phyloP scores from a whole-genome alignment of 2,329 filamentous ascomycete genomes.

The Phyllosticta paracitricarpa region DNA sequence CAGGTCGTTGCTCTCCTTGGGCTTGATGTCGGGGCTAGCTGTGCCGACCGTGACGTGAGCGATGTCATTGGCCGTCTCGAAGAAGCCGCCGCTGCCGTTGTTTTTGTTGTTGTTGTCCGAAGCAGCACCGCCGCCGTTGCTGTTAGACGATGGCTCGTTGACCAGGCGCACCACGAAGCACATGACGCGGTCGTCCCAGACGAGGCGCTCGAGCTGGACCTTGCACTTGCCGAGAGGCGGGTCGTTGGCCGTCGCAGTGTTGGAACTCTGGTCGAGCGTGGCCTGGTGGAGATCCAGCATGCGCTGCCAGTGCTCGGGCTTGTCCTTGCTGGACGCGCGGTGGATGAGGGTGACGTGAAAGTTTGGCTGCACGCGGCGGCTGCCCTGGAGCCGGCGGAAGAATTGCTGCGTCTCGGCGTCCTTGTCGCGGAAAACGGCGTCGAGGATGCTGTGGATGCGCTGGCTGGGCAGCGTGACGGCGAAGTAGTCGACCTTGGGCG shows the following conservation, averaged over 20 bases:
- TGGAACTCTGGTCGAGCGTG: slow-evolving; percentile 26
- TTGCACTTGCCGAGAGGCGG: slow-evolving; percentile 54
- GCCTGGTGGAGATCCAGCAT: slow-evolving; percentile 52
- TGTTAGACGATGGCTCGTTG: background rate
- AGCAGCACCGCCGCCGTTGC: background rate
- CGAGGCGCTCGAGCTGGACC: slow-evolving; percentile 54
- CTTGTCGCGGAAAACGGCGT: slow-evolving; percentile 55
- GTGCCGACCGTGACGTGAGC: slow-evolving; percentile 90
- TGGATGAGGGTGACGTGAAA: slow-evolving; percentile 97
- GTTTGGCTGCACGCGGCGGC: slow-evolving; percentile 64
- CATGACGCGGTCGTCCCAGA: slow-evolving; percentile 86
- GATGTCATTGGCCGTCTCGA: slow-evolving; percentile 61
- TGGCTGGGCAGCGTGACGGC: slow-evolving; percentile 44
- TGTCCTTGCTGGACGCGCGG: slow-evolving; percentile 49
- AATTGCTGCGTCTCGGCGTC: slow-evolving; percentile 50
- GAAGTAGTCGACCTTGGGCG: slow-evolving; percentile 53
- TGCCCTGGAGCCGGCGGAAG: slow-evolving; percentile 65
- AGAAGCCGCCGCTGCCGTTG: slow-evolving; percentile 35
- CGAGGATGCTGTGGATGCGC: slow-evolving; percentile 50
- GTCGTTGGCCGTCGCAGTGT: slow-evolving; percentile 18
- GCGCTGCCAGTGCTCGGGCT: slow-evolving; percentile 64
- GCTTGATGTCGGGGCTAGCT: slow-evolving; percentile 62
- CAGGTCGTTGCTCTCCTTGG: slow-evolving; percentile 87
- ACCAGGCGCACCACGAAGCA: slow-evolving; percentile 65
- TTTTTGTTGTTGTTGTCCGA: slow-evolving; percentile 13